Evolutionary conservation across 352 stramenopile species (phyloP), one percentile per base, ranked within the genome.

Genomic region (Globisporangium emineosum): DNA sequence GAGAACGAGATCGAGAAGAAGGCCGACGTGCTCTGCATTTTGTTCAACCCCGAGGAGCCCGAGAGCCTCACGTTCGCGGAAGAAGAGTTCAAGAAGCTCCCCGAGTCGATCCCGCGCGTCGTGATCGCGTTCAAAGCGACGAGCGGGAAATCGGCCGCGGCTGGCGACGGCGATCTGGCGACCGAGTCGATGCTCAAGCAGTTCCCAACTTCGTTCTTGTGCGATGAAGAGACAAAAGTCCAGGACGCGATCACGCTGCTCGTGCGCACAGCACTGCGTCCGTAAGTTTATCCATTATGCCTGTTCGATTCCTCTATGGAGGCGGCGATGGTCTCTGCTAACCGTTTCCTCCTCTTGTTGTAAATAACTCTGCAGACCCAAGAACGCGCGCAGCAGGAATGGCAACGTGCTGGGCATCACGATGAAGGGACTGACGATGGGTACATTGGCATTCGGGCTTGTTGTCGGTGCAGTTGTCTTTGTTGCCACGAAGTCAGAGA

Each of bases 1-100:
- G 79, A 79, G 25, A 83, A 80, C 5, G 81, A 93, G 50, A 76
- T 93, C 15, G 79, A 90, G 63, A 77, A 83, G 56, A 81, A 78
- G 42, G 85, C 85, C 1, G 85, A 93, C 66, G 83, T 90, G 58
- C 49, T 93, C 45, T 85, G 87, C 40, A 70, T 91, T 27, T 55
- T 93, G 35, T 75, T 86, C 60, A 82, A 93, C 59, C 85, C 85
- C 30, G 60, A 78, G 0, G 72, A 90, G 29, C 56, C 74, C 5
- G 59, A 69, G 50, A 88, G 78, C 59, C 73, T 78, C 56, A 55
- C 70, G 12, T 62, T 73, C 32, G 80, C 77, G 10, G 77, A 89
- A 58, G 78, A 86, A 32, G 57, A 82, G 66, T 73, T 78, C 61
- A 81, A 79, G 63, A 82, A 82, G 62, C 56, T 91, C 17, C 76